Conservation (phyloP, 352 stramenopile species). For the Albugo laibachii region DNA sequence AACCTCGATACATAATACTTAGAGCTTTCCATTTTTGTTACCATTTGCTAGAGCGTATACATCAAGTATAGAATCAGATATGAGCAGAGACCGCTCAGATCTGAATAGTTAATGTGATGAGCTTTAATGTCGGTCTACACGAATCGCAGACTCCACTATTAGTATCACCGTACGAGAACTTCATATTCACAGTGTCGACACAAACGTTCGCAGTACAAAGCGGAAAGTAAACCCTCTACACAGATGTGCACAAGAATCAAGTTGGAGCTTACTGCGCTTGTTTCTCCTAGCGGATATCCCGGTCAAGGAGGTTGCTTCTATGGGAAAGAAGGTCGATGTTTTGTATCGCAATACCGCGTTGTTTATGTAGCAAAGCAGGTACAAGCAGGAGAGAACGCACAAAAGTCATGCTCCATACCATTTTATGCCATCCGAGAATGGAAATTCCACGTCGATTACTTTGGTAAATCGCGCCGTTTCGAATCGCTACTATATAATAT, state of each 20-base stretch:
- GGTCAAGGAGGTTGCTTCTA: constrained; percentile 70
- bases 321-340: constrained; percentile 37
- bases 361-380: constrained; percentile 33
- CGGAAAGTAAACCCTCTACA: constrained; percentile 26
- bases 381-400: constrained; percentile 13
- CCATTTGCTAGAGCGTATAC: constrained; percentile 2
- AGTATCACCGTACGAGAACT: constrained; percentile 58
- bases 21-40: too few species aligned
- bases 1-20: too few species aligned
- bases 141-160: constrained; percentile 35
- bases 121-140: constrained; percentile 55
- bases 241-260: neutral
- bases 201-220: constrained; percentile 60
- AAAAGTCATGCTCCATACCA: constrained; percentile 54
- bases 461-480: constrained; percentile 17
- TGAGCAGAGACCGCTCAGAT: neutral
- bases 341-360: constrained; percentile 56
- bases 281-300: constrained; percentile 34
- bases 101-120: constrained; percentile 16
- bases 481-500: neutral
- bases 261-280: neutral
- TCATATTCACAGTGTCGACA: constrained; percentile 55
- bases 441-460: constrained; percentile 33
- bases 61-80: neutral
- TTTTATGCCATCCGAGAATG: constrained; percentile 62